Conservation (phyloP, 306 rosid species). For the Crotalaria pallida region DNA sequence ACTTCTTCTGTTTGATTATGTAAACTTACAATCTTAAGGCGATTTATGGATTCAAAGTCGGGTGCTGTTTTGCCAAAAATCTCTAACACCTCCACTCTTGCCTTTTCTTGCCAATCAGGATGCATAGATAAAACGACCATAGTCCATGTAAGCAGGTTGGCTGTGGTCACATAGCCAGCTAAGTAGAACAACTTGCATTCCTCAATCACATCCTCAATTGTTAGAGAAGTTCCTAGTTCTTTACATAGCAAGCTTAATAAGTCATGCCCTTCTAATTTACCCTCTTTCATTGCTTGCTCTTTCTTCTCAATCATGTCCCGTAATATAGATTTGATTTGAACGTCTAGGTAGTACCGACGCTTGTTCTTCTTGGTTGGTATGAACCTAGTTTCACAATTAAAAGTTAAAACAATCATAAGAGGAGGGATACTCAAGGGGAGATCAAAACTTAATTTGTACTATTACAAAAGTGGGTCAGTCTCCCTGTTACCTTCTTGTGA, state of each 20-base stretch:
- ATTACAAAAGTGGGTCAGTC: too few relatives aligned
- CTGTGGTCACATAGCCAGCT: constrained; percentile 51
- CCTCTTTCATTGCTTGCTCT: constrained; percentile 23
- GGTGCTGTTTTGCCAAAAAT: constrained; percentile 24
- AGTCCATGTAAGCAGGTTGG: constrained; percentile 45
- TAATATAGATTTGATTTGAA: constrained; percentile 29
- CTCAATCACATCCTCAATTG: constrained; percentile 42
- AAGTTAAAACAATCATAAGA: too few relatives aligned
- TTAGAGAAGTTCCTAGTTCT: constrained; percentile 22
- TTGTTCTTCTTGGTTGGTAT: too few relatives aligned
- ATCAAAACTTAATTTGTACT: too few relatives aligned
- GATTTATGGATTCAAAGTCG: constrained; percentile 24
- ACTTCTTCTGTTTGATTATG: background rate
- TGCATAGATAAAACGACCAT: constrained; percentile 36
- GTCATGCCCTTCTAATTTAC: constrained; percentile 22
- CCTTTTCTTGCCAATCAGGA: constrained; percentile 49
- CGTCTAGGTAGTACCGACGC: too few relatives aligned
- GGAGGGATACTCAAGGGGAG: too few relatives aligned
- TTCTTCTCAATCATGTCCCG: constrained; percentile 27
- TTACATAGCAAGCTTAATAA: constrained; percentile 31
- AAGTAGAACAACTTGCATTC: constrained; percentile 55
- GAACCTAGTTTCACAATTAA: too few relatives aligned
- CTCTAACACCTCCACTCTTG: constrained; percentile 30
- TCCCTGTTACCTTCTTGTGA: too few relatives aligned
- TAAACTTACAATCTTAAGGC: constrained; percentile 29